Conservation (phyloP, 768 basidiomycete species). For the Clitopilus hobsonii region DNA sequence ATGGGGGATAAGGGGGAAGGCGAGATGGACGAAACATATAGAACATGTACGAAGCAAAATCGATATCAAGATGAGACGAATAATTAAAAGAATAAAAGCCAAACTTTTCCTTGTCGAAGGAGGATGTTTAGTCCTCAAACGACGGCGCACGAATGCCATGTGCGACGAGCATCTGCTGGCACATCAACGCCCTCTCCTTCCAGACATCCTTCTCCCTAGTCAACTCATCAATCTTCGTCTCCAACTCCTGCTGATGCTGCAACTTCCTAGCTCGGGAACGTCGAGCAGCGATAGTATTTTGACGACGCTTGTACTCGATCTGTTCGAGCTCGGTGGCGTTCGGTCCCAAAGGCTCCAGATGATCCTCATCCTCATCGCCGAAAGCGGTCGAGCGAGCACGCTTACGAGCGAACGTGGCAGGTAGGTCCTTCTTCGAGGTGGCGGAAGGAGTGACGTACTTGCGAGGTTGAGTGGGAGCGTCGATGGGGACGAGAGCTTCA, state of each 20-base stretch:
- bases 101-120: background rate
- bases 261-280: constrained; percentile 72
- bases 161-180: constrained; percentile 40
- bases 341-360: constrained; percentile 27
- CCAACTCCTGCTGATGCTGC: constrained; percentile 59
- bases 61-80: background rate
- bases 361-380: constrained; percentile 44
- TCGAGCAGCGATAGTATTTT: constrained; percentile 79
- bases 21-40: no score
- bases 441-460: constrained; percentile 60
- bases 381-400: constrained; percentile 43
- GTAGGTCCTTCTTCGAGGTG: constrained; percentile 72
- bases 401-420: constrained; percentile 62
- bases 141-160: constrained; percentile 41
- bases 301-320: constrained; percentile 74
- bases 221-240: constrained; percentile 41
- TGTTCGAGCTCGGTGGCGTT: constrained; percentile 51
- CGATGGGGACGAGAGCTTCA: constrained; percentile 56
- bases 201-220: constrained; percentile 49
- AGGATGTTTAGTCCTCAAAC: constrained; percentile 16
- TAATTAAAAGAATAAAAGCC: background rate
- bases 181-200: constrained; percentile 41
- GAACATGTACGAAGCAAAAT: background rate
- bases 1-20: no score
- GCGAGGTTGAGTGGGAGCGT: constrained; percentile 73